These are phyloP conservation scores for Noccaea bulbosa DNA, from an alignment of 345 rosid species.

Conservation along the genomic window DNA sequence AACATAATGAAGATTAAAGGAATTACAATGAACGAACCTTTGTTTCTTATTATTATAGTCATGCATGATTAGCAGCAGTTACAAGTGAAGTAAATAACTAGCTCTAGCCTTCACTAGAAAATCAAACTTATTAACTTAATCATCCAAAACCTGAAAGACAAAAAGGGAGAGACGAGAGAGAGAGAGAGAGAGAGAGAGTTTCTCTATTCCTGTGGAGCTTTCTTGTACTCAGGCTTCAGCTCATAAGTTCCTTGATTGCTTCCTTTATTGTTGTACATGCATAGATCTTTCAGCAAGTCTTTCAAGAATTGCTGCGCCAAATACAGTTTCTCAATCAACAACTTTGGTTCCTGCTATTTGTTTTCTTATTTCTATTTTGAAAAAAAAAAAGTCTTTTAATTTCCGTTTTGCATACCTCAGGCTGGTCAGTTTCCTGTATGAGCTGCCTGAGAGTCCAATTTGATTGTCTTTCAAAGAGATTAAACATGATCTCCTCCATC, in stretches of 20 bases:
- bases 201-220: slow-evolving; percentile 48
- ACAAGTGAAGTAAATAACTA: slow-evolving; percentile 9
- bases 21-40: neutral
- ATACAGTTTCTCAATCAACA: too few species aligned
- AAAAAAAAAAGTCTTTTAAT: neutral
- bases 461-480: slow-evolving; percentile 87
- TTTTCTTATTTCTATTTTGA: neutral
- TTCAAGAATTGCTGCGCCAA: slow-evolving; percentile 84
- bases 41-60: neutral
- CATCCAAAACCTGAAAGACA: slow-evolving; percentile 6
- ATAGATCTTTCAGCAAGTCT: slow-evolving; percentile 80
- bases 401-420: slow-evolving; percentile 60
- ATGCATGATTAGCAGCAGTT: slow-evolving; percentile 12
- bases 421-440: slow-evolving; percentile 90
- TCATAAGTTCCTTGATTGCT: slow-evolving; percentile 87
- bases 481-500: slow-evolving; percentile 86
- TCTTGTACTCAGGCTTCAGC: slow-evolving; percentile 90
- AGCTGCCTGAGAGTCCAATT: slow-evolving; percentile 82
- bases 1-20: neutral
- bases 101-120: slow-evolving; percentile 3
- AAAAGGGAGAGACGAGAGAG: neutral
- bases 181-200: neutral
- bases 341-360: neutral
- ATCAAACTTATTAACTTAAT: neutral
- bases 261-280: slow-evolving; percentile 90